Evolutionary conservation across 1,284 basidiomycete species (phyloP).

Genomic region (Cryptococcus jaspeensis): DNA sequence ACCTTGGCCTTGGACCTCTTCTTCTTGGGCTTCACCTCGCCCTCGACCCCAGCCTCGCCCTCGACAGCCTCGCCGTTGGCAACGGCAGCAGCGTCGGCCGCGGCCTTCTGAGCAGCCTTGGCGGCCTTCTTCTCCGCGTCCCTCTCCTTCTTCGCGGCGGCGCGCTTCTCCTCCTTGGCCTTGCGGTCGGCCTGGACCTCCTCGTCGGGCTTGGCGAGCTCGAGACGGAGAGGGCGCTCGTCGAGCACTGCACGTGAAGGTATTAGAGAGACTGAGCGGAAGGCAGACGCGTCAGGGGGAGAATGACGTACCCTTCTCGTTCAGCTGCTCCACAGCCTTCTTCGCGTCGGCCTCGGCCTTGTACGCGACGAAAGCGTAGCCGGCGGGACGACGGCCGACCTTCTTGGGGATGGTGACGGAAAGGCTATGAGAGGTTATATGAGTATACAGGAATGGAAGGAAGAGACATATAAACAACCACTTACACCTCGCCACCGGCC

Average conservation of each 20-base stretch:
- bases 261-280: neutral
- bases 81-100: conserved; percentile 29
- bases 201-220: conserved; percentile 87
- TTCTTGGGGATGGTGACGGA: conserved; percentile 40
- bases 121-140: conserved; percentile 32
- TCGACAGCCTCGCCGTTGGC: conserved; percentile 47
- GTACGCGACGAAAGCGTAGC: conserved; percentile 88
- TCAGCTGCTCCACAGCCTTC: conserved; percentile 78
- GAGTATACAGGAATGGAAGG: conserved; percentile 22
- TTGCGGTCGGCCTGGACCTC: conserved; percentile 65
- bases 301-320: conserved; percentile 62
- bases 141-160: conserved; percentile 27
- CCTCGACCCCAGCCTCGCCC: conserved; percentile 27
- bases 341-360: conserved; percentile 75
- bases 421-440: conserved; percentile 19
- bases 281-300: neutral
- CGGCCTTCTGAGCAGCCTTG: conserved; percentile 26
- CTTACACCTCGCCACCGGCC: conserved; percentile 47
- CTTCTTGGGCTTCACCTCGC: conserved; percentile 39
- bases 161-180: conserved; percentile 46
- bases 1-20: conserved; percentile 27
- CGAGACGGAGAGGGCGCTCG: conserved; percentile 79
- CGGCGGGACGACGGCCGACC: conserved; percentile 55
- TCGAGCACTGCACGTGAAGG: conserved; percentile 60
- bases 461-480: conserved; percentile 16